Evolutionary conservation across 192 early-diverging fungal genomes (phyloP).

Genomic region (Coemansia sp.): DNA sequence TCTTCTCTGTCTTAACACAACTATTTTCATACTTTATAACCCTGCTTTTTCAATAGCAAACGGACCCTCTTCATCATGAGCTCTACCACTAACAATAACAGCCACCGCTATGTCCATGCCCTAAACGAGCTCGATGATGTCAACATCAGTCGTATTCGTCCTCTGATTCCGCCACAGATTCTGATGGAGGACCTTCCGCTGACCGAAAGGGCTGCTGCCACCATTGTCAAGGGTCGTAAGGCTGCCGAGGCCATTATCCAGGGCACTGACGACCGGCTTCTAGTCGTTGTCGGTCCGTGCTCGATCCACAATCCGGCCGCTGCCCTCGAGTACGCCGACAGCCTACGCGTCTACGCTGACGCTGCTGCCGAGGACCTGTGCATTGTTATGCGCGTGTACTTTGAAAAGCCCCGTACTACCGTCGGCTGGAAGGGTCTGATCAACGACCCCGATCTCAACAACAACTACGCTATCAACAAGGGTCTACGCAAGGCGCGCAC

Average conservation of each 20-base stretch:
- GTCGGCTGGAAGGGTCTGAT: slow-evolving; percentile 91
- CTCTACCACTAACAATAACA: slow-evolving; percentile 20
- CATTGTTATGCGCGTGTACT: slow-evolving; percentile 96
- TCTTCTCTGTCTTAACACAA: not conserved
- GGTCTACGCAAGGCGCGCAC: slow-evolving; percentile 86
- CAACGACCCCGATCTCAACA: slow-evolving; percentile 79
- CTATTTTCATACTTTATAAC: not conserved
- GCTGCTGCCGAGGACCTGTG: slow-evolving; percentile 74
- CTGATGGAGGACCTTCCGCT: slow-evolving; percentile 83
- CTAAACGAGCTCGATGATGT: slow-evolving; percentile 95
- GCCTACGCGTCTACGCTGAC: slow-evolving; percentile 64
- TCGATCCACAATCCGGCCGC: slow-evolving; percentile 92
- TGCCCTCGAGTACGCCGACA: slow-evolving; percentile 80
- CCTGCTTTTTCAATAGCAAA: not conserved
- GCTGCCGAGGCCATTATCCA: slow-evolving; percentile 75
- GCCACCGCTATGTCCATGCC: slow-evolving; percentile 59
- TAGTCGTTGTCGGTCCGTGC: slow-evolving; percentile 94
- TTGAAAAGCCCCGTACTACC: slow-evolving; percentile 98
- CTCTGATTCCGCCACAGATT: slow-evolving; percentile 89
- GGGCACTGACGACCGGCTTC: slow-evolving; percentile 82
- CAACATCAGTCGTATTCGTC: slow-evolving; percentile 78
- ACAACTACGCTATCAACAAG: slow-evolving; percentile 95
- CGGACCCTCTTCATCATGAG: slow-evolving; percentile 15
- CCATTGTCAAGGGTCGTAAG: slow-evolving; percentile 60
- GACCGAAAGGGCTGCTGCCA: slow-evolving; percentile 50